These are phyloP conservation scores for Auriscalpium orientale DNA, from an alignment of 768 basidiomycete species.

Conservation along the genomic window DNA sequence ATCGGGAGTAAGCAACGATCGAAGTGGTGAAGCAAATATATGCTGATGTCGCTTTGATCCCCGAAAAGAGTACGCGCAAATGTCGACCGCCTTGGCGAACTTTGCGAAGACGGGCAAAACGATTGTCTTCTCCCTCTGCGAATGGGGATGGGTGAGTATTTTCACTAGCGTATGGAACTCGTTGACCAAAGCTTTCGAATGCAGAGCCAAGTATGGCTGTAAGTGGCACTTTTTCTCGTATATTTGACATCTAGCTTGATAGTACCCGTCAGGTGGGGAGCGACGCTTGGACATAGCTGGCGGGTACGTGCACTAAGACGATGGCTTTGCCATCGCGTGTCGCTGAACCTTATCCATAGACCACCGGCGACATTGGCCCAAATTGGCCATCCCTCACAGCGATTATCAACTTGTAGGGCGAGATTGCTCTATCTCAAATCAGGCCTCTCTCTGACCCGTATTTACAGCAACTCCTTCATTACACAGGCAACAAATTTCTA, in stretches of 20 bases:
- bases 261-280: slow-evolving; percentile 62
- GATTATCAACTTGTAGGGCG: slow-evolving; percentile 47
- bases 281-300: slow-evolving; percentile 54
- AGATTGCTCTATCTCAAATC: neutral
- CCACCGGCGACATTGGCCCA: slow-evolving; percentile 41
- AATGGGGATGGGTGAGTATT: slow-evolving; percentile 51
- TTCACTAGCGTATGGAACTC: neutral
- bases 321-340: neutral
- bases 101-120: slow-evolving; percentile 42
- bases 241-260: slow-evolving; percentile 23
- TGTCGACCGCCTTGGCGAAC: slow-evolving; percentile 50
- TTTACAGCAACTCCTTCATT: slow-evolving; percentile 52
- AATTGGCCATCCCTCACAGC: slow-evolving; percentile 42
- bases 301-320: slow-evolving; percentile 30
- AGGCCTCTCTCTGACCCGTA: too few species aligned
- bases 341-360: slow-evolving; percentile 23
- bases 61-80: slow-evolving; percentile 45
- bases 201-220: slow-evolving; percentile 15
- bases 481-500: slow-evolving; percentile 60
- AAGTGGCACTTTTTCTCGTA: neutral
- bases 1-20: slow-evolving; percentile 37
- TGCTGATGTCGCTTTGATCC: neutral
- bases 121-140: slow-evolving; percentile 52
- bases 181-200: neutral
- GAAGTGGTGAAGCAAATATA: slow-evolving; percentile 2